These are phyloP conservation scores for Pseudotulostoma volvatum DNA, from an alignment of 495 filamentous ascomycete species.

Conservation along the genomic window DNA sequence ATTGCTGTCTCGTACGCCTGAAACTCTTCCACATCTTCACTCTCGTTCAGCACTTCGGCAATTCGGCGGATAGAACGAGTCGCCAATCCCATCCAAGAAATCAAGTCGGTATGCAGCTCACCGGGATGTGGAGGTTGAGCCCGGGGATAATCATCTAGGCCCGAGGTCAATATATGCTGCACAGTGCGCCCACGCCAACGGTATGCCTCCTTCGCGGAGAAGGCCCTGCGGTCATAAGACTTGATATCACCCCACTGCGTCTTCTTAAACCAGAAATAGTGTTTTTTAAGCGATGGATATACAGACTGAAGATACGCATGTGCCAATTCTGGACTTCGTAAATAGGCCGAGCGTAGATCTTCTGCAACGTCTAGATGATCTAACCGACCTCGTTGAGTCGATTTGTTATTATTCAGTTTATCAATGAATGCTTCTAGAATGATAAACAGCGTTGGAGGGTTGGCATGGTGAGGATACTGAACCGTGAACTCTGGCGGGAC, in stretches of 20 bases:
- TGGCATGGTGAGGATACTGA: slow-evolving; percentile 96
- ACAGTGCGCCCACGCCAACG: slow-evolving; percentile 87
- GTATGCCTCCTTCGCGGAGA: slow-evolving; percentile 77
- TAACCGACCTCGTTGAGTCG: slow-evolving; percentile 9
- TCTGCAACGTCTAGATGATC: slow-evolving; percentile 13
- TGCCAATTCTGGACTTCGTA: slow-evolving; percentile 51
- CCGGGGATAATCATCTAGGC: slow-evolving; percentile 89
- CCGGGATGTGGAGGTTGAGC: slow-evolving; percentile 94
- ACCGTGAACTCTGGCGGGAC: slow-evolving; percentile 89
- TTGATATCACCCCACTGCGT: slow-evolving; percentile 86
- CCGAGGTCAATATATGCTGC: slow-evolving; percentile 78
- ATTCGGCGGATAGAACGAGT: slow-evolving; percentile 63
- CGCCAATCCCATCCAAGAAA: slow-evolving; percentile 96
- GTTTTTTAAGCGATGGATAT: slow-evolving; percentile 82
- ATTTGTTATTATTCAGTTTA: slow-evolving; percentile 38
- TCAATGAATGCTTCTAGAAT: slow-evolving; percentile 69
- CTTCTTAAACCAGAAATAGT: slow-evolving; percentile 86
- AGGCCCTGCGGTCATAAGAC: slow-evolving; percentile 74
- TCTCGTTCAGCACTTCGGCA: slow-evolving; percentile 50
- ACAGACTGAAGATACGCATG: slow-evolving; percentile 59
- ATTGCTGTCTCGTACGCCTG: slow-evolving; percentile 62
- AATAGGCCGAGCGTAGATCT: slow-evolving; percentile 37
- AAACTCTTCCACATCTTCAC: slow-evolving; percentile 59
- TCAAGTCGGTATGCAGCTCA: slow-evolving; percentile 87
- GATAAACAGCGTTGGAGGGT: slow-evolving; percentile 93